phyloP scores from a whole-genome alignment of 768 basidiomycete species.

The Pholiota conissans region DNA sequence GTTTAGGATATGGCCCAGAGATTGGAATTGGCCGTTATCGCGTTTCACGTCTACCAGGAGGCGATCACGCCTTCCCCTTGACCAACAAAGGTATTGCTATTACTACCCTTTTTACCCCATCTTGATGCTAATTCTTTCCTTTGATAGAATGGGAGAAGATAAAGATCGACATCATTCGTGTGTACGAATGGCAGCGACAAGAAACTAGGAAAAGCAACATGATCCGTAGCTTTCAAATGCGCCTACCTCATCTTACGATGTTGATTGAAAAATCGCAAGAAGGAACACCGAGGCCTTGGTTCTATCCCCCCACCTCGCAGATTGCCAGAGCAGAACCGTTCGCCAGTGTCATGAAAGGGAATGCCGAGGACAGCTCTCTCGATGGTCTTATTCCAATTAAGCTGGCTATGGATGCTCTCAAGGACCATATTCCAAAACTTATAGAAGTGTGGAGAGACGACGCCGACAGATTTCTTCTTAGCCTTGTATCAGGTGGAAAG shows the following conservation, averaged over 20 bases:
- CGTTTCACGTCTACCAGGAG: slow-evolving; percentile 17
- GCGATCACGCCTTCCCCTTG: slow-evolving; percentile 17
- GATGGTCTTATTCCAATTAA: background rate
- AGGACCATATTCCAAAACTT: slow-evolving; percentile 10
- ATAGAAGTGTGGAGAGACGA: slow-evolving; percentile 22
- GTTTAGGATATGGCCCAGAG: slow-evolving; percentile 1
- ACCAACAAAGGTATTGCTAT: slow-evolving; percentile 23
- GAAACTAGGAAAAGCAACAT: background rate
- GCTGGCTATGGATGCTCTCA: slow-evolving; percentile 10
- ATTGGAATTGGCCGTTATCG: slow-evolving; percentile 7
- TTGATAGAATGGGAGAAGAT: slow-evolving; percentile 27
- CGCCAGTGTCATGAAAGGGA: slow-evolving; percentile 19
- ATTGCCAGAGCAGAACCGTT: slow-evolving; percentile 22
- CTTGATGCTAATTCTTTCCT: background rate
- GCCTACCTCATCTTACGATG: background rate
- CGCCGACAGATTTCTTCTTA: slow-evolving; percentile 16
- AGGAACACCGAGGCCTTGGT: background rate
- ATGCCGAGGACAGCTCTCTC: background rate
- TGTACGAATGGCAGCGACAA: slow-evolving; percentile 15
- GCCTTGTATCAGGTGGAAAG: slow-evolving; percentile 14
- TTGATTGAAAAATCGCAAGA: background rate
- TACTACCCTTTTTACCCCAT: background rate
- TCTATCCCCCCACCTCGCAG: slow-evolving; percentile 16
- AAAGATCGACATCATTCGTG: slow-evolving; percentile 17
- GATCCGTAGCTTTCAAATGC: background rate